Conservation (phyloP, 257 asterid species). For the Cruciata laevipes region DNA sequence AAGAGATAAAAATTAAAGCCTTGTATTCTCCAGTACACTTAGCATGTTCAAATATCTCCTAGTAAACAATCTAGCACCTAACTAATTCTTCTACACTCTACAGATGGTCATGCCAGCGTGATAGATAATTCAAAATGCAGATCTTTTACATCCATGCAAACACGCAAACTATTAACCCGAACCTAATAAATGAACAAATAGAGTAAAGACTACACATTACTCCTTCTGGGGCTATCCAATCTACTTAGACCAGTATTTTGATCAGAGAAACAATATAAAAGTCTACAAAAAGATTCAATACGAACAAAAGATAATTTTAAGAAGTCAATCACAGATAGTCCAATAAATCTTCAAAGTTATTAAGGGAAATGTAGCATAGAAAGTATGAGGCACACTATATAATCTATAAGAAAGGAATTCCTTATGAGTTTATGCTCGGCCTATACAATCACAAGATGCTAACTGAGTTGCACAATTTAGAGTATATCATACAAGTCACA, state of each 20-base stretch:
- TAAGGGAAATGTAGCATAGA: not conserved
- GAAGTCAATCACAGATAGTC: not conserved
- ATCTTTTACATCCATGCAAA: too few relatives aligned
- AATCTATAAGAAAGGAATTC: not conserved
- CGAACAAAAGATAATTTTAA: not conserved
- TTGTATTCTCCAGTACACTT: not conserved
- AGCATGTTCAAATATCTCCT: not conserved
- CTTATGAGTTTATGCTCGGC: not conserved
- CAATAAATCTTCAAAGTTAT: not conserved
- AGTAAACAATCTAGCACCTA: not conserved
- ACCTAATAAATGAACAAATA: not conserved
- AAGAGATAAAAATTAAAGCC: not conserved
- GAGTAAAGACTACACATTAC: not conserved
- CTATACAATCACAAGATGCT: not conserved
- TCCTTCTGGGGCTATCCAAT: not conserved
- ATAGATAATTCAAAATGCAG: too few relatives aligned
- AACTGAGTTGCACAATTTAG: not conserved
- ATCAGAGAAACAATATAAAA: not conserved
- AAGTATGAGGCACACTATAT: not conserved
- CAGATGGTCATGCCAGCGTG: not conserved
- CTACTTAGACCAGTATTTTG: not conserved
- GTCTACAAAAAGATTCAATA: not conserved
- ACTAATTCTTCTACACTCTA: not conserved
- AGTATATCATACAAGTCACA: conserved; percentile 52
- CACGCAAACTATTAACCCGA: not conserved